Percentiles rank a stretch among this genome's conserved stretches.
phyloP scores from a whole-genome alignment of 352 stramenopile genomes.

The Pythium utonaiense region DNA sequence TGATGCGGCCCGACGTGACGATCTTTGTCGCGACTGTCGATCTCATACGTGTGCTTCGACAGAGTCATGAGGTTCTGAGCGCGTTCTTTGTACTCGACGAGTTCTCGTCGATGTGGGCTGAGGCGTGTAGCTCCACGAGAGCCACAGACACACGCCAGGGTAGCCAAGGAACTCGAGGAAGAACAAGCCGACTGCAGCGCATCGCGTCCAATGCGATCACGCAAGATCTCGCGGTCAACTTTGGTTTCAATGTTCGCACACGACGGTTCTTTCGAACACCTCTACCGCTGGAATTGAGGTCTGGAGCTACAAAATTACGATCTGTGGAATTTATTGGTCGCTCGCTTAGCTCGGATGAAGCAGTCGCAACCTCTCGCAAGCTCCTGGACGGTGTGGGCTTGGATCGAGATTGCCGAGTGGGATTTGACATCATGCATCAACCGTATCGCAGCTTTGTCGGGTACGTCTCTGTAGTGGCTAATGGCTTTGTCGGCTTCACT shows the following conservation, averaged over 20 bases:
- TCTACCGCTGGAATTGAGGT: constrained; percentile 9
- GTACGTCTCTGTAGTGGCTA: no score
- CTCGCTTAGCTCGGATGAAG: neutral
- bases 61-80: neutral
- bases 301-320: neutral
- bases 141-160: neutral
- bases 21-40: constrained; percentile 40
- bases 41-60: constrained; percentile 11
- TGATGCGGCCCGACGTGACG: constrained; percentile 52
- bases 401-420: constrained; percentile 16
- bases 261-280: constrained; percentile 23
- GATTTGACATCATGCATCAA: constrained; percentile 23
- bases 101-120: constrained; percentile 13
- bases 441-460: constrained; percentile 23
- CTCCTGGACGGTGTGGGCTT: constrained; percentile 13
- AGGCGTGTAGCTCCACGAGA: constrained; percentile 3
- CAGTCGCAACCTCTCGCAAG: constrained; percentile 5
- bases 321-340: neutral
- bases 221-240: constrained; percentile 18
- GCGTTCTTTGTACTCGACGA: constrained; percentile 9
- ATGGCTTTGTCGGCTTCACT: no score
- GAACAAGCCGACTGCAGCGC: constrained; percentile 1
- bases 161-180: neutral
- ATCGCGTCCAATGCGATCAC: constrained; percentile 7
- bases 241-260: constrained; percentile 16